Evolutionary conservation across 176 grass and related monocot species (phyloP), one percentile per base, ranked within the genome.

Genomic region (Saccharum officinarum): DNA sequence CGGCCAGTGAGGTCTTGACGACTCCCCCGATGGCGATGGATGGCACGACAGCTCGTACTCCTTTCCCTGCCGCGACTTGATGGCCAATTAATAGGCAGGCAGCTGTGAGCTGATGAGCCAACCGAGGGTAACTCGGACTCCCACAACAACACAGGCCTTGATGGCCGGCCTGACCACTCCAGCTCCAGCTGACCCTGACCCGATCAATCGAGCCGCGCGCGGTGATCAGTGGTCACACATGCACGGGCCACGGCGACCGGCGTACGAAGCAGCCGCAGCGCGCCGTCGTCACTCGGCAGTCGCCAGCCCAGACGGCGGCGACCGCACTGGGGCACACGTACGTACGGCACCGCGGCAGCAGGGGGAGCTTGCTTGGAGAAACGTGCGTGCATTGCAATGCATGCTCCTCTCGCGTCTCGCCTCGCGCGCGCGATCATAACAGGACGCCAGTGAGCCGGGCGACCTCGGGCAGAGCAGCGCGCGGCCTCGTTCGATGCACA

Each of bases 91-190:
- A 26, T 37, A 22, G 17, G 22, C 8, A 10, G 57, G 57, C 57
- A 23, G 57, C 22, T 23, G 9, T 23, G 9, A 33, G 72, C 23
- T 17, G 28, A 42, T 55, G n/a, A 33, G 72, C 36, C 17, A 46
- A 46, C 67, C 49, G 30, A 59, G 39, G 38, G 38, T 16, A 26
- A 37, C 76, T 41, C 52, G 83, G 67, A 77, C 73, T 78, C 63
- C 73, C 14, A 44, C 17, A 18, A 59, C 49, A 37, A 45, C 62
- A 40, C 73, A 68, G 73, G 45, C 25, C 72, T 20, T 55, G 63
- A 76, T 66, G 60, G 62, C 28, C 60, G 7, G 16, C 30, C 40
- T 46, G 16, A 67, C 40, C 62, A 30, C 6, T 46, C 47, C 47
- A 50, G 13, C 6, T 46, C 47, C 47, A 50, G 13, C 46, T 49